Conservation (phyloP, 306 rosid species). For the Heteromeles arbutifolia region DNA sequence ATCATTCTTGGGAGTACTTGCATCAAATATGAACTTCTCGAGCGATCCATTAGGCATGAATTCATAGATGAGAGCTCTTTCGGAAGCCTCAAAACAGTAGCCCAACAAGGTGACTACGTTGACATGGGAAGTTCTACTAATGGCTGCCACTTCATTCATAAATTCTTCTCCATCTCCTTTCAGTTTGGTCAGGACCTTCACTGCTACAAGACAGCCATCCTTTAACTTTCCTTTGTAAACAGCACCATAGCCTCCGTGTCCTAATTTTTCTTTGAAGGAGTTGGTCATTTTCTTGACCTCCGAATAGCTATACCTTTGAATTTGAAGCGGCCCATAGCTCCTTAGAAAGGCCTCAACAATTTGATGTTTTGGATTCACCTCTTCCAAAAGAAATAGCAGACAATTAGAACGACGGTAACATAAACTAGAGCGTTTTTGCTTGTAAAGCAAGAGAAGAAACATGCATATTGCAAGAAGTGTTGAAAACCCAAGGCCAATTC, state of each 20-base stretch:
- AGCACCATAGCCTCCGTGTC: conserved; percentile 34
- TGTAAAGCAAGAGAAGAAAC: no score
- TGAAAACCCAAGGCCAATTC: no score
- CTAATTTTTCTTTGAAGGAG: conserved; percentile 24
- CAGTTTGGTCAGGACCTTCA: conserved; percentile 27
- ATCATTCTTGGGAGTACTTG: neutral
- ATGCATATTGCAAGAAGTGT: no score
- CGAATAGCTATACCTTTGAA: conserved; percentile 19
- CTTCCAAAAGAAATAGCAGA: neutral
- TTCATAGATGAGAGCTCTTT: conserved; percentile 28
- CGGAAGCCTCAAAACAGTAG: conserved; percentile 10
- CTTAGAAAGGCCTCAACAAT: conserved; percentile 10
- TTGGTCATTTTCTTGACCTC: conserved; percentile 25
- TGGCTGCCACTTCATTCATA: conserved; percentile 33
- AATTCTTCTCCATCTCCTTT: conserved; percentile 32
- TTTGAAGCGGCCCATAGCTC: conserved; percentile 15
- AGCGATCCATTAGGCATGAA: conserved; percentile 47
- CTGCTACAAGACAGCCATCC: conserved; percentile 22
- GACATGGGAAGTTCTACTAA: conserved; percentile 26
- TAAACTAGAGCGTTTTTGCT: no score
- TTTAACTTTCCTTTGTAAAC: conserved; percentile 29
- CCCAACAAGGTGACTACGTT: conserved; percentile 14
- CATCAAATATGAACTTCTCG: conserved; percentile 35
- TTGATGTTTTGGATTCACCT: neutral
- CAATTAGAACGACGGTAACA: neutral